Evolutionary conservation across 495 filamentous ascomycete species (phyloP).

Genomic region (Penicillium atrosanguineum): DNA sequence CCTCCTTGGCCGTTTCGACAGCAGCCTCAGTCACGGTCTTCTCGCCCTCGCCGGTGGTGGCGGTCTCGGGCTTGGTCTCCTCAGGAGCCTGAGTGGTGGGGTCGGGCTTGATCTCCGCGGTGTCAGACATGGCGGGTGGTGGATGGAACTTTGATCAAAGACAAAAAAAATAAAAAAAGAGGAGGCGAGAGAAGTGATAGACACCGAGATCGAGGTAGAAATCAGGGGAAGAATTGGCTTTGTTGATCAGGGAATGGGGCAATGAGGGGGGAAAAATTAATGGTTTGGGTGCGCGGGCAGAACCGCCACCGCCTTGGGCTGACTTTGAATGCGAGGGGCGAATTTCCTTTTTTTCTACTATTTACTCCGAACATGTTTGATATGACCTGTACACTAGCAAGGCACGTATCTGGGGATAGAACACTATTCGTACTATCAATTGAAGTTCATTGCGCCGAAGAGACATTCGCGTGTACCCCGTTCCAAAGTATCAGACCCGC

Average conservation of each 20-base stretch:
- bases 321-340: slow-evolving; percentile 16
- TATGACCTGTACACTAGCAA: slow-evolving; percentile 7
- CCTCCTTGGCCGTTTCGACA: slow-evolving; percentile 38
- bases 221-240: slow-evolving; percentile 21
- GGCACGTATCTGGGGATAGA: neutral
- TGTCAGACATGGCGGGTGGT: slow-evolving; percentile 44
- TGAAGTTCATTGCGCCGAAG: slow-evolving; percentile 19
- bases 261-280: slow-evolving; percentile 36
- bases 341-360: neutral
- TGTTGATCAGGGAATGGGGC: slow-evolving; percentile 24
- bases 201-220: slow-evolving; percentile 3
- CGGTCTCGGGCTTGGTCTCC: slow-evolving; percentile 38
- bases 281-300: slow-evolving; percentile 23
- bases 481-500: slow-evolving; percentile 11
- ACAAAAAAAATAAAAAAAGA: neutral
- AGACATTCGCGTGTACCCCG: slow-evolving; percentile 11
- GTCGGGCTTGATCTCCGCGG: slow-evolving; percentile 48
- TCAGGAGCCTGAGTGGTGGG: slow-evolving; percentile 45
- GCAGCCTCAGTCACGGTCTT: slow-evolving; percentile 40
- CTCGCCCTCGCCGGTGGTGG: slow-evolving; percentile 35
- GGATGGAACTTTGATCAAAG: neutral
- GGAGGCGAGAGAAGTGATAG: neutral
- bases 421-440: neutral
- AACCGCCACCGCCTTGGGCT: slow-evolving; percentile 23
- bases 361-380: neutral